Conservation (phyloP, 345 rosid species). For the Camelina sativa region DNA sequence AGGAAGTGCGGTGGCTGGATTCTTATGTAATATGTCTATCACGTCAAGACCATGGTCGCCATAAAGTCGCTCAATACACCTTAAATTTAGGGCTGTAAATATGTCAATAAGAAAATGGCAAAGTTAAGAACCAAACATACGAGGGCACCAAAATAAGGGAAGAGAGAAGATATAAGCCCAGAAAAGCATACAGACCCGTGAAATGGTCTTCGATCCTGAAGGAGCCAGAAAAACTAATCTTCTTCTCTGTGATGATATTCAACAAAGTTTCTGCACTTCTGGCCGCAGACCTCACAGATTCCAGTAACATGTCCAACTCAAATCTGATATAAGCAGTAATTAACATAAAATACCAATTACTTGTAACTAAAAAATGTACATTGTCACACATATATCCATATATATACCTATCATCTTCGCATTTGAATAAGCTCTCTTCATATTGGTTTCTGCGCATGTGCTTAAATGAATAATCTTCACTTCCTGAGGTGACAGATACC, state of each 20-base stretch:
- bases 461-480: constrained; percentile 97
- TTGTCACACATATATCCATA: neutral
- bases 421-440: constrained; percentile 94
- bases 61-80: constrained; percentile 94
- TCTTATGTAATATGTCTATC: constrained; percentile 82
- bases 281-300: constrained; percentile 82
- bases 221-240: constrained; percentile 51
- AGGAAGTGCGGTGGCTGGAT: constrained; percentile 74
- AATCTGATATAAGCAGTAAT: constrained; percentile 54
- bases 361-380: neutral
- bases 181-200: constrained; percentile 62
- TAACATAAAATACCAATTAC: constrained; percentile 6
- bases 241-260: constrained; percentile 69
- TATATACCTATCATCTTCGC: constrained; percentile 93
- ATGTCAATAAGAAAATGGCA: constrained; percentile 16
- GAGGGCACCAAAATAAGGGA: constrained; percentile 5
- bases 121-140: constrained; percentile 27
- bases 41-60: constrained; percentile 99
- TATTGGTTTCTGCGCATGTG: constrained; percentile 98
- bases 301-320: constrained; percentile 98
- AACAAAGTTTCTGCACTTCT: constrained; percentile 79
- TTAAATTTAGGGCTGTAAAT: constrained; percentile 73
- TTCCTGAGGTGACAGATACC: constrained; percentile 99
- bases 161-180: constrained; percentile 17
- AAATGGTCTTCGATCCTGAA: constrained; percentile 74